Percentiles rank a stretch among this genome's conserved stretches.
Conservation (phyloP, 768 basidiomycete species). For the Suillus fuscotomentosus region DNA sequence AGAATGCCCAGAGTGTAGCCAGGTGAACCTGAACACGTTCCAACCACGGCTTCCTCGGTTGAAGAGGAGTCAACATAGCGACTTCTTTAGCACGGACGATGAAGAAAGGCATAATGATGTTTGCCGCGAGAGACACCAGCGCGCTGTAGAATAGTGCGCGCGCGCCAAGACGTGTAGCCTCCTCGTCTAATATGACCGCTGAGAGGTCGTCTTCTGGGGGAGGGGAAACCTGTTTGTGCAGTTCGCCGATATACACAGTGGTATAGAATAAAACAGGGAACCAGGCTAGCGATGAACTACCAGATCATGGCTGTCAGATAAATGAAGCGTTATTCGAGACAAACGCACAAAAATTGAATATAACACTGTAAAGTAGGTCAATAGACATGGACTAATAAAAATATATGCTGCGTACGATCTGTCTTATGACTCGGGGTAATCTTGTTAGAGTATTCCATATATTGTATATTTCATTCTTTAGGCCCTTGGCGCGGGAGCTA, state of each 20-base stretch:
- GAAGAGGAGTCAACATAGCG: slow-evolving; percentile 14
- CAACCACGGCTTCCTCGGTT: slow-evolving; percentile 27
- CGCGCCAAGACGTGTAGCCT: slow-evolving; percentile 81
- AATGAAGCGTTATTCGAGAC: background rate
- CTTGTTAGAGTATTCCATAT: slow-evolving; percentile 71
- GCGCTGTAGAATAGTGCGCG: slow-evolving; percentile 81
- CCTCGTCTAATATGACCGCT: slow-evolving; percentile 46
- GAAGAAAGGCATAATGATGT: slow-evolving; percentile 70
- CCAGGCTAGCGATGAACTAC: slow-evolving; percentile 85
- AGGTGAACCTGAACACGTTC: slow-evolving; percentile 58
- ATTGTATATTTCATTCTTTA: slow-evolving; percentile 48
- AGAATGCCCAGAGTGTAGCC: slow-evolving; percentile 73
- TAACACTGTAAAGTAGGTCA: slow-evolving; percentile 49
- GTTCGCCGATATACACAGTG: slow-evolving; percentile 83
- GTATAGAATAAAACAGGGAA: slow-evolving; percentile 91
- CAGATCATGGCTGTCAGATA: slow-evolving; percentile 5
- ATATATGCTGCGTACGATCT: slow-evolving; percentile 59
- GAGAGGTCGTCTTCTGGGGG: slow-evolving; percentile 28
- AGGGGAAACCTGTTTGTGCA: slow-evolving; percentile 59
- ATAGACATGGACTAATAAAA: slow-evolving; percentile 3
- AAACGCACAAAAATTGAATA: slow-evolving; percentile 77
- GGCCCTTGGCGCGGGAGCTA: slow-evolving; percentile 27
- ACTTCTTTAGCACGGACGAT: slow-evolving; percentile 29
- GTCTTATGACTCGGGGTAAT: slow-evolving; percentile 72
- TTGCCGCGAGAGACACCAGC: slow-evolving; percentile 62